Evolutionary conservation across 1,139 yeast species (phyloP).

Genomic region (Meyerozyma elateridarum): DNA sequence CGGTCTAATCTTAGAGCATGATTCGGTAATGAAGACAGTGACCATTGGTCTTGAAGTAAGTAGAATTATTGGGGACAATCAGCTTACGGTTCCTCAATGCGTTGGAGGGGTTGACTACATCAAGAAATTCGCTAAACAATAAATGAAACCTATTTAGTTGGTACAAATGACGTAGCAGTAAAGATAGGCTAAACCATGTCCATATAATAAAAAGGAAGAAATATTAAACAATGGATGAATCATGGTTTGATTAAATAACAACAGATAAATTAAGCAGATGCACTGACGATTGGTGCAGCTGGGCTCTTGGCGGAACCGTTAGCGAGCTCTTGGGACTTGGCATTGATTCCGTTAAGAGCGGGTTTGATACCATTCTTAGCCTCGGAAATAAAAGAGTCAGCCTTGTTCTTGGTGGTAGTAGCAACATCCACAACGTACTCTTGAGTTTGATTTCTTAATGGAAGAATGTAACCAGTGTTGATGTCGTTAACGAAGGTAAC

Average conservation of each 20-base stretch:
- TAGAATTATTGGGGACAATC: conserved; percentile 45
- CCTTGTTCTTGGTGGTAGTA: conserved; percentile 30
- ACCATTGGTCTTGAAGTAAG: conserved; percentile 59
- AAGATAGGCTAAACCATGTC: no score
- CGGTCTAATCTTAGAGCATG: conserved; percentile 84
- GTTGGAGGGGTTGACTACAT: conserved; percentile 57
- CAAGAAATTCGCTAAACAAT: conserved; percentile 20
- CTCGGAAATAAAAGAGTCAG: conserved; percentile 30
- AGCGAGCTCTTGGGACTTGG: conserved; percentile 13
- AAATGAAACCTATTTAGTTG: no score
- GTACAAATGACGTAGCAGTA: no score
- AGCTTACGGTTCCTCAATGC: conserved; percentile 77
- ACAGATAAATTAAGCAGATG: conserved; percentile 11
- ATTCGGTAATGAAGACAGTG: conserved; percentile 64
- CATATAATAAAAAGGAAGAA: no score
- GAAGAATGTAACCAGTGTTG: conserved; percentile 35
- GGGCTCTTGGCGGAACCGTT: conserved; percentile 11
- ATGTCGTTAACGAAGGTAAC: conserved; percentile 30
- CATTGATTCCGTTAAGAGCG: conserved; percentile 7
- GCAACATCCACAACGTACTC: conserved; percentile 35
- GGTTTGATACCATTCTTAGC: conserved; percentile 21
- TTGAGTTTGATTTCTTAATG: conserved; percentile 39
- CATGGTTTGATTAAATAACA: no score
- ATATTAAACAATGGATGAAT: no score
- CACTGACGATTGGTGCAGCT: conserved; percentile 11